Evolutionary conservation across 306 rosid species (phyloP).

Genomic region (Lithocarpus polystachyus): DNA sequence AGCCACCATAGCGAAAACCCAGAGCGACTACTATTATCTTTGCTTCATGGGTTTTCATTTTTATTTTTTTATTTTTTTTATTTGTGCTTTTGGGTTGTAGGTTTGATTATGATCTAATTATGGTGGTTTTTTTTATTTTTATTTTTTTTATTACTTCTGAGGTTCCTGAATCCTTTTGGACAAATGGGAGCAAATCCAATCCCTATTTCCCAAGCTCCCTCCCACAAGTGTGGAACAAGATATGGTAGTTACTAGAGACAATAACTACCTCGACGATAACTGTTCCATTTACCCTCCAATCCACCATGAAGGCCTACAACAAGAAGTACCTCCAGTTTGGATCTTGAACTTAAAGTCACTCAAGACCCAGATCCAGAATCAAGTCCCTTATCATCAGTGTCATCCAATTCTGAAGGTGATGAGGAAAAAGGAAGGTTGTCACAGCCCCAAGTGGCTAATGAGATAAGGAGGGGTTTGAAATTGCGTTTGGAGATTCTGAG

Average conservation of each 20-base stretch:
- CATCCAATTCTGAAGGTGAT: neutral
- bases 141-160: neutral
- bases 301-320: too few species aligned
- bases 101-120: too few species aligned
- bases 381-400: neutral
- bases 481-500: slow-evolving; percentile 28
- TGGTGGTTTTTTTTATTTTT: too few species aligned
- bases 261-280: neutral
- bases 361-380: slow-evolving; percentile 5
- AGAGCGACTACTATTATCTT: too few species aligned
- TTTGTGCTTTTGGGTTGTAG: too few species aligned
- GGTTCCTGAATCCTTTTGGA: neutral
- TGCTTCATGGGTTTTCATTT: too few species aligned
- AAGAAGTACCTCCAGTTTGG: neutral
- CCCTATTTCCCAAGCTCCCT: neutral
- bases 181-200: neutral
- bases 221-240: neutral
- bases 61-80: too few species aligned
- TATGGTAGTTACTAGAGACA: neutral
- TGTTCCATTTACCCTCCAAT: too few species aligned
- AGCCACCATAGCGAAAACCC: too few species aligned
- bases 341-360: neutral
- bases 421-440: neutral
- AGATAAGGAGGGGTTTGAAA: slow-evolving; percentile 27
- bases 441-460: neutral